Conservation (phyloP, 108 stramenopile genomes). For the Nitzschia inconspicua region DNA sequence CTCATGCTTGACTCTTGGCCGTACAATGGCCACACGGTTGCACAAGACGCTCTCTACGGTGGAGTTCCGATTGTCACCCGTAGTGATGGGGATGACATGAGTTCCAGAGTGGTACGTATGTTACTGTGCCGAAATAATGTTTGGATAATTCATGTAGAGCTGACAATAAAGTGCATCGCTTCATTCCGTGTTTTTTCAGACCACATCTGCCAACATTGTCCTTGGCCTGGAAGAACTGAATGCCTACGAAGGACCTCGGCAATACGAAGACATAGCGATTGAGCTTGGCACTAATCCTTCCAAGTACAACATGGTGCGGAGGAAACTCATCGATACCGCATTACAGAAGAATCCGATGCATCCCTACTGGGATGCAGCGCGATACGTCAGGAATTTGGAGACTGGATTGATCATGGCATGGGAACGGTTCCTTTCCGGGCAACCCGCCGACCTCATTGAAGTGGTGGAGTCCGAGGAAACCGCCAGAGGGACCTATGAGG, state of each 20-base stretch:
- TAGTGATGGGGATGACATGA: conserved; percentile 83
- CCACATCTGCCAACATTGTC: conserved; percentile 74
- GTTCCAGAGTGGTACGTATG: conserved; percentile 50
- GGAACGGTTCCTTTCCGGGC: conserved; percentile 56
- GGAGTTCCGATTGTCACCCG: conserved; percentile 83
- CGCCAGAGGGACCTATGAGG: conserved; percentile 43
- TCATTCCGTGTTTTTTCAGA: conserved; percentile 16
- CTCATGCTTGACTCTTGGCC: conserved; percentile 82
- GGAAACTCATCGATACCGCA: conserved; percentile 57
- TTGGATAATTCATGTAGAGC: too few relatives aligned
- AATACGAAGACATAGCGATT: conserved; percentile 76
- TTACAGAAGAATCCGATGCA: conserved; percentile 82
- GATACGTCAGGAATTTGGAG: conserved; percentile 76
- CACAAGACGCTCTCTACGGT: conserved; percentile 79
- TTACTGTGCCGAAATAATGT: too few relatives aligned
- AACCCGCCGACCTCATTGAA: conserved; percentile 41
- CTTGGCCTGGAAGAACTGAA: conserved; percentile 77
- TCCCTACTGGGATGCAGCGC: conserved; percentile 83
- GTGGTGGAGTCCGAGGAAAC: conserved; percentile 46
- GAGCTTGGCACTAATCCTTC: conserved; percentile 49
- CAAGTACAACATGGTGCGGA: conserved; percentile 46
- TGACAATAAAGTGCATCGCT: too few relatives aligned
- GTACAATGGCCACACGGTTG: conserved; percentile 86
- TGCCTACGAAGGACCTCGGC: conserved; percentile 52
- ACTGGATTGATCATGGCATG: conserved; percentile 55